Evolutionary conservation across 2,329 filamentous ascomycete genomes (phyloP).

Genomic region (Fusarium sp.): DNA sequence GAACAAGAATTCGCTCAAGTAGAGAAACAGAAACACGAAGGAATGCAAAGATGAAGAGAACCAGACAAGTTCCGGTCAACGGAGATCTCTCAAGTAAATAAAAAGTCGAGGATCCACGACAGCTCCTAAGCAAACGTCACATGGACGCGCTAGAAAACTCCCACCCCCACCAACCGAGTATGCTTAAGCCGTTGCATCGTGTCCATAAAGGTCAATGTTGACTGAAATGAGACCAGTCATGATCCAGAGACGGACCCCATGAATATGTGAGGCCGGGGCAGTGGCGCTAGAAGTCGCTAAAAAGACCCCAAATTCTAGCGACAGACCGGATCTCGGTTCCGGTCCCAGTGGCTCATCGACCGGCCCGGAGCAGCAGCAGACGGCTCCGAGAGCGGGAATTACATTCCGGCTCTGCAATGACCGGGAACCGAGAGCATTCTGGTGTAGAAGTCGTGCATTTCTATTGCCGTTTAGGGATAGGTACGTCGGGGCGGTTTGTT

Average conservation of each 20-base stretch:
- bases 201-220: conserved; percentile 6
- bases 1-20: conserved; percentile 16
- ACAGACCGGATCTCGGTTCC: conserved; percentile 32
- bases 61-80: conserved; percentile 10
- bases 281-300: conserved; percentile 13
- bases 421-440: conserved; percentile 37
- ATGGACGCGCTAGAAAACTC: conserved; percentile 34
- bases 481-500: not conserved
- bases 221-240: conserved; percentile 15
- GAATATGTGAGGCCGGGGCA: not conserved
- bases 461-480: conserved; percentile 25
- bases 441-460: conserved; percentile 3
- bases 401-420: conserved; percentile 35
- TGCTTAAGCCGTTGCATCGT: conserved; percentile 3
- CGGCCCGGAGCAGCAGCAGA: conserved; percentile 1
- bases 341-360: conserved; percentile 20
- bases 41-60: not conserved
- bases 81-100: conserved; percentile 18
- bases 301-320: conserved; percentile 11
- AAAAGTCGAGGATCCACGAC: conserved; percentile 30
- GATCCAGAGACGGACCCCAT: conserved; percentile 3
- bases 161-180: conserved; percentile 34
- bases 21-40: not conserved
- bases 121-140: conserved; percentile 40
- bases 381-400: conserved; percentile 16